These are phyloP conservation scores for Fusarium pseudonygamai DNA, from an alignment of 2,329 filamentous ascomycete species.

Conservation along the genomic window DNA sequence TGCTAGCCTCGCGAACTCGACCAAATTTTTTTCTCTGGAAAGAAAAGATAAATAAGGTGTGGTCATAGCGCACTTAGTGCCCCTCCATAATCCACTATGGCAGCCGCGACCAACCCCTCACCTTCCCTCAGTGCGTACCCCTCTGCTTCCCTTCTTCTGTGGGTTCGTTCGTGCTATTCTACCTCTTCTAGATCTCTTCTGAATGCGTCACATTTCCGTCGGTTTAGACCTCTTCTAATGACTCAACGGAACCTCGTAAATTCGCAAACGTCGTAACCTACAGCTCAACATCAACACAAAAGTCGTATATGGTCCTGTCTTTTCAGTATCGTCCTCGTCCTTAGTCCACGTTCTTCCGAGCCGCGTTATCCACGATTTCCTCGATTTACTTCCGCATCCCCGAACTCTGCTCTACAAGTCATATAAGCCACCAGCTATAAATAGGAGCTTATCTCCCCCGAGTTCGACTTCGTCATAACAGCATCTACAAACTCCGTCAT, in stretches of 20 bases:
- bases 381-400: constrained; percentile 28
- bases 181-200: constrained; percentile 12
- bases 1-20: constrained; percentile 42
- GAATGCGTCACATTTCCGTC: constrained; percentile 32
- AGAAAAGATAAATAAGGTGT: constrained; percentile 43
- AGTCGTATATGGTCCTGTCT: background rate
- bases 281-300: background rate
- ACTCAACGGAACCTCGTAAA: constrained; percentile 3
- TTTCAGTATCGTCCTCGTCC: constrained; percentile 1
- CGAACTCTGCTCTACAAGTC: constrained; percentile 7
- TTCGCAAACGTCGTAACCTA: background rate
- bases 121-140: constrained; percentile 14
- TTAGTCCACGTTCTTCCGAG: background rate
- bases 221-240: constrained; percentile 5
- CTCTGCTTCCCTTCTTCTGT: constrained; percentile 17
- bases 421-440: background rate
- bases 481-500: constrained; percentile 50
- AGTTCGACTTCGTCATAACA: background rate
- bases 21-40: constrained; percentile 47
- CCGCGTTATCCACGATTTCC: constrained; percentile 3
- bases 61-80: constrained; percentile 46
- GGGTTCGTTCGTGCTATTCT: constrained; percentile 15
- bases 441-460: no score
- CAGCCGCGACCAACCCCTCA: constrained; percentile 31
- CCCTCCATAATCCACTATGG: constrained; percentile 44